Evolutionary conservation across 768 basidiomycete species (phyloP).

Genomic region (Porpolomopsis calyptriformis): DNA sequence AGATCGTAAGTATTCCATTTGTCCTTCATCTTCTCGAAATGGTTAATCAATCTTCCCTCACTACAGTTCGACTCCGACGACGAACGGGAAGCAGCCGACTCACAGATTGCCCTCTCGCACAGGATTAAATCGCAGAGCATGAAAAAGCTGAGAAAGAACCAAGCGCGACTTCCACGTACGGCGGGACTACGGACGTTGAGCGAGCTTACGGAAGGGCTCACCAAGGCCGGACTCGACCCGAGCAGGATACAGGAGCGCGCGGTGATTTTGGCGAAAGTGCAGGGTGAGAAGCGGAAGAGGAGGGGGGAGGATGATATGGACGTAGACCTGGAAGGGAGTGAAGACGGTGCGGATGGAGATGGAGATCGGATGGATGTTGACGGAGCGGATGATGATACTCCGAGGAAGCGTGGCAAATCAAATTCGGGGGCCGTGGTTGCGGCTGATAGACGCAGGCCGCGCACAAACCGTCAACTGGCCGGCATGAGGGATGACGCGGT

Average conservation of each 20-base stretch:
- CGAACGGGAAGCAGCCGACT: constrained; percentile 64
- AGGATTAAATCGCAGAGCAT: constrained; percentile 63
- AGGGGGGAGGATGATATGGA: constrained; percentile 52
- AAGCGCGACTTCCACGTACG: constrained; percentile 65
- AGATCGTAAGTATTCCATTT: constrained; percentile 46
- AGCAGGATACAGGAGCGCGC: constrained; percentile 85
- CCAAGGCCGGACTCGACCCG: constrained; percentile 84
- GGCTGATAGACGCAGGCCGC: constrained; percentile 46
- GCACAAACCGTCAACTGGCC: constrained; percentile 62
- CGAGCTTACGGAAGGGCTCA: constrained; percentile 73
- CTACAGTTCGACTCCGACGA: constrained; percentile 58
- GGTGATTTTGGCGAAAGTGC: constrained; percentile 63
- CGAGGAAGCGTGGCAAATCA: constrained; percentile 51
- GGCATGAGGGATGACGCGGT: constrained; percentile 74
- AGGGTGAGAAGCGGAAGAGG: constrained; percentile 58
- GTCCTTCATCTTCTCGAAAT: background rate
- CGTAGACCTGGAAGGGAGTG: constrained; percentile 43
- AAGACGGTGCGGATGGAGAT: constrained; percentile 36
- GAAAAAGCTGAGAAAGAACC: constrained; percentile 86
- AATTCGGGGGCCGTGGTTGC: constrained; percentile 47
- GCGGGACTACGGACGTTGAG: constrained; percentile 58
- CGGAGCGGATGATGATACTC: constrained; percentile 38
- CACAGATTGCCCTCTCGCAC: constrained; percentile 46
- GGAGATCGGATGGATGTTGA: constrained; percentile 46
- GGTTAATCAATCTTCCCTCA: background rate